These are phyloP conservation scores for Neophaeococcomyces mojaviensis DNA, from an alignment of 2,329 filamentous ascomycete species.

Conservation along the genomic window DNA sequence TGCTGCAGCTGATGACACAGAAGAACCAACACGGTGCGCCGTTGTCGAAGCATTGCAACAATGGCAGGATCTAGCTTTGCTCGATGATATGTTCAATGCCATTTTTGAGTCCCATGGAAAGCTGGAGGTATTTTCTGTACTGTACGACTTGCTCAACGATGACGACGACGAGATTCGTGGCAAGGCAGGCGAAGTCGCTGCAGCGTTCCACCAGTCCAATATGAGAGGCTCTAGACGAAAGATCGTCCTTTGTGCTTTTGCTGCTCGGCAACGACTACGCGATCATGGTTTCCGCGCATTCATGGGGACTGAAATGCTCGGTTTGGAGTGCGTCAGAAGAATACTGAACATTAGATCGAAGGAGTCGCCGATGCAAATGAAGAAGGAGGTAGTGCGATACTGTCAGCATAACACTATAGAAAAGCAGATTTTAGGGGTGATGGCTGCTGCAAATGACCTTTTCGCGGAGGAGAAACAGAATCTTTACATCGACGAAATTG, in stretches of 20 bases:
- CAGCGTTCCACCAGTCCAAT: slow-evolving; percentile 4
- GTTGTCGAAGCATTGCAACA: slow-evolving; percentile 30
- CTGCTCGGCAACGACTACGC: slow-evolving; percentile 38
- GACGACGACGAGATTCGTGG: slow-evolving; percentile 85
- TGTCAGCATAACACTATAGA: background rate
- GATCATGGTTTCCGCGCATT: slow-evolving; percentile 30
- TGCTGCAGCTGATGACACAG: slow-evolving; percentile 14
- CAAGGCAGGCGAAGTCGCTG: slow-evolving; percentile 39
- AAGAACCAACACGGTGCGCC: slow-evolving; percentile 18
- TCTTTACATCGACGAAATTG: slow-evolving; percentile 76
- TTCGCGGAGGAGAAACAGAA: slow-evolving; percentile 92
- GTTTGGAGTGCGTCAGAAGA: slow-evolving; percentile 27
- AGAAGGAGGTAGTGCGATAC: background rate
- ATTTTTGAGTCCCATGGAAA: slow-evolving; percentile 24
- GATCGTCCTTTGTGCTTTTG: slow-evolving; percentile 40
- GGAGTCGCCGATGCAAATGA: background rate
- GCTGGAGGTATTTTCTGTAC: slow-evolving; percentile 31
- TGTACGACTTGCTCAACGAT: slow-evolving; percentile 75
- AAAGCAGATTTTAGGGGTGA: background rate
- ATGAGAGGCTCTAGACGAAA: slow-evolving; percentile 11
- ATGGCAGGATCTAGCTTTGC: slow-evolving; percentile 28
- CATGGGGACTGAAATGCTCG: slow-evolving; percentile 25
- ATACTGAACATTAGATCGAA: background rate
- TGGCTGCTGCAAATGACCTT: slow-evolving; percentile 49
- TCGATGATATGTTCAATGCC: slow-evolving; percentile 33